Percentiles rank a stretch among this genome's conserved stretches.
Evolutionary conservation across 2,329 filamentous ascomycete genomes (phyloP).

Genomic region (Trichophyton mentagrophytes): DNA sequence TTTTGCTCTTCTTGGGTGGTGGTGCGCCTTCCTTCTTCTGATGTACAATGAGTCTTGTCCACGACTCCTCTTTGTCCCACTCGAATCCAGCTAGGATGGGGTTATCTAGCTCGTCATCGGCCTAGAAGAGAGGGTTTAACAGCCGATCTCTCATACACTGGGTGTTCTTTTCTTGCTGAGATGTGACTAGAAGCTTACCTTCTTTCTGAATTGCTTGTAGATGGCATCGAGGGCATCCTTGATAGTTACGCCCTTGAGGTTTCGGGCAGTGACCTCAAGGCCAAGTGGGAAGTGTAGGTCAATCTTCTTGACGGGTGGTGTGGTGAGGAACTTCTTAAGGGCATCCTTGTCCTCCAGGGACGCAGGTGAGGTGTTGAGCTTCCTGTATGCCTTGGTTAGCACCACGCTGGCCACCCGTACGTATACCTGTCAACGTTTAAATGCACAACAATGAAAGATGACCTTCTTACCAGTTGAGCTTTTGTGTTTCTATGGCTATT

Average conservation of each 20-base stretch:
- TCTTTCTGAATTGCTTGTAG: slow-evolving; percentile 93
- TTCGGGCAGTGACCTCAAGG: slow-evolving; percentile 75
- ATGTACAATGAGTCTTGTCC: slow-evolving; percentile 76
- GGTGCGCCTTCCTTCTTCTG: slow-evolving; percentile 57
- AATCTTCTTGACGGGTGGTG: slow-evolving; percentile 81
- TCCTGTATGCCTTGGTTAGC: slow-evolving; percentile 44
- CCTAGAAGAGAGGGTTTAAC: slow-evolving; percentile 36
- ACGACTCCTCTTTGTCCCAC: slow-evolving; percentile 89
- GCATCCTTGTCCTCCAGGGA: slow-evolving; percentile 71
- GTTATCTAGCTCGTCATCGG: slow-evolving; percentile 78
- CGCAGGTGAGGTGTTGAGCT: slow-evolving; percentile 74
- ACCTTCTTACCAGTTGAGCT: slow-evolving; percentile 64
- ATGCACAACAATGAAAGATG: not conserved
- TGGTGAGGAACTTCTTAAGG: slow-evolving; percentile 68
- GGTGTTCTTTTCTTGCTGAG: not conserved
- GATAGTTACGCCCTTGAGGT: slow-evolving; percentile 89
- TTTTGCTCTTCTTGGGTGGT: slow-evolving; percentile 52
- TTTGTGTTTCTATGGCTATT: slow-evolving; percentile 71
- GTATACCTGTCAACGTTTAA: too few species aligned
- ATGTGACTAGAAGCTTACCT: slow-evolving; percentile 46
- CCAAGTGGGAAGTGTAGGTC: slow-evolving; percentile 85
- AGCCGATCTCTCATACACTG: too few species aligned
- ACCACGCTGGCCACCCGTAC: not conserved
- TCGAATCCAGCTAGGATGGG: slow-evolving; percentile 89
- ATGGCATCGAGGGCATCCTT: slow-evolving; percentile 94